These are phyloP conservation scores for Stylosanthes scabra DNA, from an alignment of 331 rosid genomes.

Conservation along the genomic window DNA sequence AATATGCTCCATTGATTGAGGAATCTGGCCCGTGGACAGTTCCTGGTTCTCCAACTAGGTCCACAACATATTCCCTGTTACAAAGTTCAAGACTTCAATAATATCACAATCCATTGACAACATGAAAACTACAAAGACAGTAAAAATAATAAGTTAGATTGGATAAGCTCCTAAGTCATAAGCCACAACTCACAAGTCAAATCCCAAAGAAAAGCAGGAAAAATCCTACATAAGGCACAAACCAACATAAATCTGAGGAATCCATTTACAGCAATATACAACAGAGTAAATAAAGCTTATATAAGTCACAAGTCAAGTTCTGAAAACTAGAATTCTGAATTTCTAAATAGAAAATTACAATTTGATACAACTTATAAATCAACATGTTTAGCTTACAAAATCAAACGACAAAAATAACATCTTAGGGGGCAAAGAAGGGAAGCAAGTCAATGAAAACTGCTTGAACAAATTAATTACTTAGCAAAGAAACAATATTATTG, in stretches of 20 bases:
- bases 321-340: conserved; percentile 27
- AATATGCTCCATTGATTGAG: conserved; percentile 84
- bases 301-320: conserved; percentile 1
- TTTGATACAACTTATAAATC: conserved; percentile 12
- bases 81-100: conserved; percentile 27
- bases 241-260: too few relatives aligned
- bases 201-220: too few relatives aligned
- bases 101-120: conserved; percentile 6
- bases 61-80: conserved; percentile 97
- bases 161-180: too few relatives aligned
- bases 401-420: background rate
- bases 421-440: conserved; percentile 13
- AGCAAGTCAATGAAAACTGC: conserved; percentile 20
- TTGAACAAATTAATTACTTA: background rate
- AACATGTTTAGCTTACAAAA: conserved; percentile 1
- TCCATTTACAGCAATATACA: too few relatives aligned
- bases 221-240: too few relatives aligned
- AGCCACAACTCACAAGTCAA: too few relatives aligned
- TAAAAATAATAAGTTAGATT: conserved; percentile 25
- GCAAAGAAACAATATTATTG: background rate
- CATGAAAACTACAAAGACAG: conserved; percentile 8
- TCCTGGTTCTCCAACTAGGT: conserved; percentile 97
- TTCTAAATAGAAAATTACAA: background rate
- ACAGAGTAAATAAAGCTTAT: background rate
- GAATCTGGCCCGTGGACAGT: conserved; percentile 91